Evolutionary conservation across 768 basidiomycete species (phyloP), one percentile per base, ranked within the genome.

Genomic region (Lactarius hengduanensis): DNA sequence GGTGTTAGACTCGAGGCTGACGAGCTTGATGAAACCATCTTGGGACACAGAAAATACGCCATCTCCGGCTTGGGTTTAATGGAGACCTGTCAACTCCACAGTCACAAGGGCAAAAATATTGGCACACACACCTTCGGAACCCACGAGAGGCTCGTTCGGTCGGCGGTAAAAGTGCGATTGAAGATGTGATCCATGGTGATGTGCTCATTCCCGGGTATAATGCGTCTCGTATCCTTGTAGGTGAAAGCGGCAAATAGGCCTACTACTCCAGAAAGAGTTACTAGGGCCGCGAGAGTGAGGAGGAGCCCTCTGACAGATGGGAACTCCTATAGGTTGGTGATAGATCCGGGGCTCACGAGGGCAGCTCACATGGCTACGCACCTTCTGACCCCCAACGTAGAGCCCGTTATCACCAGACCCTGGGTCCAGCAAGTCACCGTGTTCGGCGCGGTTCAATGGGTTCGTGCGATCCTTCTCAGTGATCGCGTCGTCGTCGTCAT

Each of bases 121-220:
- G n/a, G 38, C 28, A 41, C 20, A 71, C 84, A 47, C 68, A 94
- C 96, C 96, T 84, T 97, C 95, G 90, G 86, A 34, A 98, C 89
- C 97, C 97, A 99, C 54, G 86, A 81, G 40, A 99, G 74, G 26
- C 71, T 71, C 57, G 81, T 80, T 2, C 73, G 71, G 3, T 81
- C 73, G 2, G 80, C 76, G 18, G 40, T 67, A 73, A 98, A 98
- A 2, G 96, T 98, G 4, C 93, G 94, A 73, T 97, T 96, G 79
- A 94, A 94, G 59, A 97, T 76, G 74, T 95, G 90, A 73, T 98
- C 93, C 83, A 98, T 86, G 4, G 89, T 89, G 36, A 98, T 80
- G 70, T 85, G 90, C 65, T 80, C 80, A 41, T 75, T 80, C 2
- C 92, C 90, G 32, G 81, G 80, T 6, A 80, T 72, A 72, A 77